A percentile compares a stretch with the other conserved stretches of the same genome.
phyloP scores from a whole-genome alignment of 1,139 yeast genomes.

The Yamadazyma trypodendri region DNA sequence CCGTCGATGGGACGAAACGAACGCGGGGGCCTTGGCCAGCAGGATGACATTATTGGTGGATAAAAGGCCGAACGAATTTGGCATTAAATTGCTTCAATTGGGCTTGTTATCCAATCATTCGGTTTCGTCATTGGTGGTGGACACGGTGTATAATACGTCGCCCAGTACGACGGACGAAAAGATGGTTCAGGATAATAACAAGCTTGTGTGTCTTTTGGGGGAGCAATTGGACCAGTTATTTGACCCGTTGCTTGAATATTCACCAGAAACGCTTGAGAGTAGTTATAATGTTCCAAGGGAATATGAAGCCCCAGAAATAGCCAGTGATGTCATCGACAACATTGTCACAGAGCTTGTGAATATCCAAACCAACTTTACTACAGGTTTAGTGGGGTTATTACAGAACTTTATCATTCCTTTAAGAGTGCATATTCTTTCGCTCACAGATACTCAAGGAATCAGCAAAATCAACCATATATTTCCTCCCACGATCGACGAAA shows the following conservation, averaged over 20 bases:
- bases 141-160: constrained; percentile 65
- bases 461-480: constrained; percentile 71
- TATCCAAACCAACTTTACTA: constrained; percentile 73
- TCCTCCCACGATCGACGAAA: constrained; percentile 94
- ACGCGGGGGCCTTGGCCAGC: constrained; percentile 74
- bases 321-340: constrained; percentile 26
- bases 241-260: constrained; percentile 86
- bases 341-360: constrained; percentile 66
- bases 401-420: constrained; percentile 80
- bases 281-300: constrained; percentile 54
- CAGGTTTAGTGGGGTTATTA: constrained; percentile 66
- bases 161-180: constrained; percentile 14
- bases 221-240: constrained; percentile 84
- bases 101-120: constrained; percentile 63
- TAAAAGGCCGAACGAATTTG: constrained; percentile 56
- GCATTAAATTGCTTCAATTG: constrained; percentile 44
- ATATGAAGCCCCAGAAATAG: constrained; percentile 14
- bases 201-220: constrained; percentile 71
- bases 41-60: constrained; percentile 51
- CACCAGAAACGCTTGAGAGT: constrained; percentile 81
- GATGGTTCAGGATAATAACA: constrained; percentile 62
- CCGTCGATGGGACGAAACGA: constrained; percentile 65
- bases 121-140: constrained; percentile 59
- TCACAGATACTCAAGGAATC: constrained; percentile 51
- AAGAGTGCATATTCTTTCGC: constrained; percentile 61